Conservation (phyloP, 768 basidiomycete genomes). For the Mycena kentingensis region DNA sequence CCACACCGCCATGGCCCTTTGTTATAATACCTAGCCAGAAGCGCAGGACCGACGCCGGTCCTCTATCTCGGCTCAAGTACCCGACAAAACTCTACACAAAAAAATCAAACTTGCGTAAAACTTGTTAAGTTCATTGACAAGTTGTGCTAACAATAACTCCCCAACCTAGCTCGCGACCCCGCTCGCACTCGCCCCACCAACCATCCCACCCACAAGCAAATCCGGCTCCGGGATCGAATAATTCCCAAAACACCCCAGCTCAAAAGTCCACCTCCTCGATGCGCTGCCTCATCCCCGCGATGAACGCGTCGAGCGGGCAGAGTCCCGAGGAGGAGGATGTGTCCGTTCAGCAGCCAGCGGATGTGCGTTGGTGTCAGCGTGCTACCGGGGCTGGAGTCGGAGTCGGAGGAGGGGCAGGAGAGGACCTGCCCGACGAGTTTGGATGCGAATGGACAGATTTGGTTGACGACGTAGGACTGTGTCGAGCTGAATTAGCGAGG, state of each 20-base stretch:
- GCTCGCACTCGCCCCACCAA: no score
- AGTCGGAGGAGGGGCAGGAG: slow-evolving; percentile 35
- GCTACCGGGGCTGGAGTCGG: slow-evolving; percentile 44
- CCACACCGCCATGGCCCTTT: no score
- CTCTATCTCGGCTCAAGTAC: no score
- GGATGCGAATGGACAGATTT: slow-evolving; percentile 35
- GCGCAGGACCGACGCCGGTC: no score
- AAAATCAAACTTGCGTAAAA: no score
- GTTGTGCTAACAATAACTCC: no score
- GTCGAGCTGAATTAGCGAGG: slow-evolving; percentile 51
- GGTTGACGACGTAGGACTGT: slow-evolving; percentile 33
- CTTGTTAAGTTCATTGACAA: no score
- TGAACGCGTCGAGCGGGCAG: not conserved
- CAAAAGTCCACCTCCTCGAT: not conserved
- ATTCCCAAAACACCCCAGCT: not conserved
- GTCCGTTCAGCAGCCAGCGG: slow-evolving; percentile 10
- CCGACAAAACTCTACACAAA: no score
- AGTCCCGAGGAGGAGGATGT: slow-evolving; percentile 5
- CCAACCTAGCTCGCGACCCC: no score
- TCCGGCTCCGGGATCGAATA: not conserved
- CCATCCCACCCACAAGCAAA: not conserved
- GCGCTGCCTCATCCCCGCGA: not conserved
- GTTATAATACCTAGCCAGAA: no score
- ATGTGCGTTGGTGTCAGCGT: slow-evolving; percentile 2
- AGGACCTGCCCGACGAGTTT: slow-evolving; percentile 48